These are phyloP conservation scores for Lasiodiplodia sp. DNA, from an alignment of 2,329 filamentous ascomycete genomes.

Conservation along the genomic window DNA sequence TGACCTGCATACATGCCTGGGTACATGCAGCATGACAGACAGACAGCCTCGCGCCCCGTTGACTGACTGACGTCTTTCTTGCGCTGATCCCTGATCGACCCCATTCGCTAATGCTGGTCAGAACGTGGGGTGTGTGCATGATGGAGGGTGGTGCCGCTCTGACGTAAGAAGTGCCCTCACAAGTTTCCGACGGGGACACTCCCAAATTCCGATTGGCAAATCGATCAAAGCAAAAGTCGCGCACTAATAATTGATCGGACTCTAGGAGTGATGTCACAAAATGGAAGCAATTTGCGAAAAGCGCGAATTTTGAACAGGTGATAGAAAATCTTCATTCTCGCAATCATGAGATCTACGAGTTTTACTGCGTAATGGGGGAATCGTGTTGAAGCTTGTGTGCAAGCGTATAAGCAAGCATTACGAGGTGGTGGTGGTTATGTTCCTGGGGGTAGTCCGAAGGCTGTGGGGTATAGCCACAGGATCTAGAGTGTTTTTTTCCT, in stretches of 20 bases:
- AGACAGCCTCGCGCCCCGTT: too few species aligned
- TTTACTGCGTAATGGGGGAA: conserved; percentile 17
- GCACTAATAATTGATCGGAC: background rate
- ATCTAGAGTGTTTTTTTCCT: conserved; percentile 19
- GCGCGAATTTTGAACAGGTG: background rate
- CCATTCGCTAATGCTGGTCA: background rate
- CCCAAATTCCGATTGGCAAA: conserved; percentile 4
- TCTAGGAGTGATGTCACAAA: background rate
- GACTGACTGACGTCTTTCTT: too few species aligned
- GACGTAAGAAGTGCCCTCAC: background rate
- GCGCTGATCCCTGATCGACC: too few species aligned
- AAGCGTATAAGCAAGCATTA: conserved; percentile 25
- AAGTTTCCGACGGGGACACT: background rate
- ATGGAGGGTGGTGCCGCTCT: background rate
- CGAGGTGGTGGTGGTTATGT: background rate
- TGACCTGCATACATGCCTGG: too few species aligned
- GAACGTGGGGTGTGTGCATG: background rate
- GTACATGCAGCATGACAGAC: too few species aligned
- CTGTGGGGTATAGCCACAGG: conserved; percentile 1
- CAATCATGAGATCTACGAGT: conserved; percentile 10
- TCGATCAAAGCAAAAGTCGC: background rate
- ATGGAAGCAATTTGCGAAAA: background rate
- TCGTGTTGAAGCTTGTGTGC: conserved; percentile 14
- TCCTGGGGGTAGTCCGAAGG: conserved; percentile 1
- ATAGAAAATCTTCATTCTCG: conserved; percentile 25